Base-by-base conservation (phyloP, 2,329 filamentous ascomycete genomes). In the Dissoconium aciculare region DNA sequence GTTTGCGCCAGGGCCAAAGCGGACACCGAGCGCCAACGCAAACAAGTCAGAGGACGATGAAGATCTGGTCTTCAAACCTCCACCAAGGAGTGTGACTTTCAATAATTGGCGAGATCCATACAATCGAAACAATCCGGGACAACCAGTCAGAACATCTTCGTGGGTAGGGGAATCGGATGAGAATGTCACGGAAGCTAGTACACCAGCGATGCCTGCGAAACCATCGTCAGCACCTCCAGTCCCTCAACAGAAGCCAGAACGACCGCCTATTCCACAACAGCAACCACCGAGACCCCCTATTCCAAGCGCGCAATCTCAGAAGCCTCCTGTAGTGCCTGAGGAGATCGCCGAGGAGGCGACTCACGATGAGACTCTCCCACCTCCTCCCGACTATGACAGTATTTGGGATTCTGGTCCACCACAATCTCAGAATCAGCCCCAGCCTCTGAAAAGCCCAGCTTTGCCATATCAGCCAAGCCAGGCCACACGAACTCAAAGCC, bases 31-130 rank as follows among this genome's bases (percentile, higher is more conserved):
- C n/a, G 8, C 19, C 8, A 23, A 8, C 8, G 8, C 19, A 23
- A 8, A 8, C 8, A 8, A n/a, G 8, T n/a, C 19, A 23, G 19
- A 23, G 8, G 19, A 23, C 19, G 19, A 23, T 8, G 19, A 23
- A n/a, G n/a, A 23, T n/a, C n/a, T n/a, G n/a, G n/a, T n/a, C n/a
- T 23, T 23, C 19, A 23, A 23, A 23, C 19, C 19, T 8, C 19
- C 19, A 8, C 19, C 19, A n/a, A 8, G 19, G 19, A 23, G 19
- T n/a, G n/a, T 23, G 19, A 23, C 19, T n/a, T 23, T 23, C 19
- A 23, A 23, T n/a, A 23, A 8, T 8, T 23, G 19, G 19, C 19
- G 19, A 23, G 19, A 23, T 8, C 19, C 19, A 23, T 23, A 23
- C 19, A 23, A 8, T 8, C 8, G 19, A 23, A 23, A 23, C 19